Evolutionary conservation across 441 rosid genomes (phyloP).

Genomic region (Syzygium malaccense): DNA sequence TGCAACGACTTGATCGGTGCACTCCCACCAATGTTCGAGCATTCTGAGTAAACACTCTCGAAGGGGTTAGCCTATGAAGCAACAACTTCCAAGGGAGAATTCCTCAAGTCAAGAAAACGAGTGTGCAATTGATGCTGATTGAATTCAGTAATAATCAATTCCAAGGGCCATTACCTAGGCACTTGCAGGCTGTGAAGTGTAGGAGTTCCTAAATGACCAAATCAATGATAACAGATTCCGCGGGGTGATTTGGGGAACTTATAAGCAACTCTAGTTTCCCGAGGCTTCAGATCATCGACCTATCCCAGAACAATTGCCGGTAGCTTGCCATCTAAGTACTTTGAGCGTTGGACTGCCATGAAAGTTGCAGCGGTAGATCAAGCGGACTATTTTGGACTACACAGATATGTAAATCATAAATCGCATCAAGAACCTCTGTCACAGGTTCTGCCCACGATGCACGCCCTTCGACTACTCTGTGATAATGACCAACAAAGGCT

Average conservation of each 20-base stretch:
- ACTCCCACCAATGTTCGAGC: slow-evolving; percentile 7
- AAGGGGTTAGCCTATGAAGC: not conserved
- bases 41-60: not conserved
- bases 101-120: not conserved
- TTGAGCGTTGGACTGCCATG: not conserved
- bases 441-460: too few species aligned
- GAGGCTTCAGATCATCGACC: not conserved
- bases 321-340: not conserved
- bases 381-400: not conserved
- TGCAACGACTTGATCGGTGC: slow-evolving; percentile 11
- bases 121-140: not conserved
- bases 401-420: not conserved
- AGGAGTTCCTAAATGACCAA: slow-evolving; percentile 9
- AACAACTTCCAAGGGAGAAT: slow-evolving; percentile 21
- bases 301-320: not conserved
- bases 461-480: not conserved
- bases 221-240: slow-evolving; percentile 15
- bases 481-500: not conserved
- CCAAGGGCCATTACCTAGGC: slow-evolving; percentile 16
- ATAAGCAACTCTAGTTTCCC: not conserved
- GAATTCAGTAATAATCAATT: slow-evolving; percentile 14
- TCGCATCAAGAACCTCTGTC: too few species aligned
- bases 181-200: slow-evolving; percentile 5
- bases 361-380: not conserved
- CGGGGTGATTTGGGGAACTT: slow-evolving; percentile 8